Conservation (phyloP, 2,329 filamentous ascomycete genomes). For the Fonsecaea multimorphosa region DNA sequence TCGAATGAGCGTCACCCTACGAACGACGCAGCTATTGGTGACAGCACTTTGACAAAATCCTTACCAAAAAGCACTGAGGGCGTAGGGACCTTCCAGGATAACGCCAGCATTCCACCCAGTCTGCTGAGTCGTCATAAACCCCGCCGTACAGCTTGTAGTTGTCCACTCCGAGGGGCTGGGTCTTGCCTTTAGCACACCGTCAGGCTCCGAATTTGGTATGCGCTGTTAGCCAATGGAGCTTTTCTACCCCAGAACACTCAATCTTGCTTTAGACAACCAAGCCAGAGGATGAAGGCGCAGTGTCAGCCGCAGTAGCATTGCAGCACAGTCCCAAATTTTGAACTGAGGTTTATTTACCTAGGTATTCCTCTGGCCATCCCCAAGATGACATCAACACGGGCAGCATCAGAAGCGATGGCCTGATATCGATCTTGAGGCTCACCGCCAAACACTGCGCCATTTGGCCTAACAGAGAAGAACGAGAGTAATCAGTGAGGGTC, state of each 20-base stretch:
- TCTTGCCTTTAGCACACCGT: not conserved
- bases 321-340: not conserved
- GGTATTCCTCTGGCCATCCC: not conserved
- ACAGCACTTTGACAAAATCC: not conserved
- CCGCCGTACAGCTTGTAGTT: not conserved
- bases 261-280: not conserved
- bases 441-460: not conserved
- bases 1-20: not conserved
- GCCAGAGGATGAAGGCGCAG: not conserved
- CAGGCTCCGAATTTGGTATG: not conserved
- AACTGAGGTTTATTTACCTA: not conserved
- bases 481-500: not conserved
- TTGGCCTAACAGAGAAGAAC: not conserved
- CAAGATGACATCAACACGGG: not conserved
- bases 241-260: not conserved
- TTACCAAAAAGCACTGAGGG: not conserved
- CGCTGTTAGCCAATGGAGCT: not conserved
- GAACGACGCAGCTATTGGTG: not conserved
- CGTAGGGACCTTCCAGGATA: not conserved
- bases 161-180: not conserved
- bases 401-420: not conserved
- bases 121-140: slow-evolving; percentile 2
- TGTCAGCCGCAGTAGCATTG: not conserved
- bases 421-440: not conserved
- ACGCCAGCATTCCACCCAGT: not conserved